A percentile compares a stretch with the other conserved stretches of the same genome.
Evolutionary conservation across 352 stramenopile genomes (phyloP).

Genomic region (Phytopythium cucurbitacearum): DNA sequence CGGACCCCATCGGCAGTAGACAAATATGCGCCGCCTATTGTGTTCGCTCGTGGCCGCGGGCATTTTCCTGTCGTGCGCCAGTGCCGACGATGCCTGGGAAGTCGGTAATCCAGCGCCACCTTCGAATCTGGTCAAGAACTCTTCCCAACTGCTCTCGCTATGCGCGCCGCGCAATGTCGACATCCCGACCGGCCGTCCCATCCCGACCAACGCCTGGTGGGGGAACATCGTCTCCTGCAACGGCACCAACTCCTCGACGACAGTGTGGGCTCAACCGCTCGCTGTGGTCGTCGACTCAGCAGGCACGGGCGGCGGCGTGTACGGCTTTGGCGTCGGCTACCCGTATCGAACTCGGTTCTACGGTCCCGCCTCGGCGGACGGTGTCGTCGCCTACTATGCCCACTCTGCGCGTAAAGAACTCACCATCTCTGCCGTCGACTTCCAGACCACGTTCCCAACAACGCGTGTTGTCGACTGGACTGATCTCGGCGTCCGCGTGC

Average conservation of each 20-base stretch:
- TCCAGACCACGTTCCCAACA: constrained; percentile 26
- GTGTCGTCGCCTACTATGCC: constrained; percentile 47
- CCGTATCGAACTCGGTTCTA: constrained; percentile 71
- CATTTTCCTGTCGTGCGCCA: constrained; percentile 6
- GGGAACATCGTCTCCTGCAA: constrained; percentile 76
- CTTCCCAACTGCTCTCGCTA: constrained; percentile 28
- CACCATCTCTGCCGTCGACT: constrained; percentile 52
- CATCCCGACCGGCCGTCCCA: constrained; percentile 27
- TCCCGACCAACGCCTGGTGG: constrained; percentile 82
- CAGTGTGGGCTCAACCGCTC: constrained; percentile 71
- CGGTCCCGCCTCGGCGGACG: constrained; percentile 25
- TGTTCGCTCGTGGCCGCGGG: constrained; percentile 3
- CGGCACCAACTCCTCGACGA: constrained; percentile 37
- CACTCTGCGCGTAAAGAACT: constrained; percentile 64
- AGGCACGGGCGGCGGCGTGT: constrained; percentile 8
- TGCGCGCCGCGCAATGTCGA: constrained; percentile 62
- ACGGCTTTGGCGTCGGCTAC: constrained; percentile 57
- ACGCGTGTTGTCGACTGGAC: constrained; percentile 60
- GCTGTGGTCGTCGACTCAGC: constrained; percentile 45
- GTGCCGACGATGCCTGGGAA: constrained; percentile 41
- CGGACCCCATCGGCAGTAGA: no score
- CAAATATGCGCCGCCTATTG: constrained; percentile 2
- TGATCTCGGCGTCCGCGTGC: constrained; percentile 56
- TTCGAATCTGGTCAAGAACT: constrained; percentile 28
- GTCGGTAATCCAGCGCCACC: constrained; percentile 26